phyloP scores from a whole-genome alignment of 1,139 yeast species.

The Pichia sp. region DNA sequence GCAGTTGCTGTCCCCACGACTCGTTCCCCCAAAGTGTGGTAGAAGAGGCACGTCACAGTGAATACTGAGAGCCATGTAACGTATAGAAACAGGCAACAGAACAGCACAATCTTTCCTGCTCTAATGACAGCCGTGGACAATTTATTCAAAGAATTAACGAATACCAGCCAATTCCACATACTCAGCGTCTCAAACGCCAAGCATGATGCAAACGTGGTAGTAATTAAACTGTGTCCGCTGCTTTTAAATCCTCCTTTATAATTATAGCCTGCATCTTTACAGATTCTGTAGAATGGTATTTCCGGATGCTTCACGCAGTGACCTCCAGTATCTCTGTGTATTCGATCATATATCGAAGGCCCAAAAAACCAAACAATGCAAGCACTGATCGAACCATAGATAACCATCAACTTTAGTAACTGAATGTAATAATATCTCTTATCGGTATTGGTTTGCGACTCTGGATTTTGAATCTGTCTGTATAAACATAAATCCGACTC shows the following conservation, averaged over 20 bases:
- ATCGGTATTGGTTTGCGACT: too few species aligned
- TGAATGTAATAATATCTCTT: conserved; percentile 1
- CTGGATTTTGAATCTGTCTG: too few species aligned
- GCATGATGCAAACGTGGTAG: conserved; percentile 42
- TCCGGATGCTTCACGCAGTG: conserved; percentile 26
- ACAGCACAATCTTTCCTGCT: too few species aligned
- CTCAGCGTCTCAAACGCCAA: conserved; percentile 32
- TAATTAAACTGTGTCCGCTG: conserved; percentile 57
- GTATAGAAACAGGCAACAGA: background rate
- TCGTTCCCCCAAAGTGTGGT: conserved; percentile 55
- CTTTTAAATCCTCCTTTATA: conserved; percentile 58
- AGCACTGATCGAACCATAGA: conserved; percentile 19
- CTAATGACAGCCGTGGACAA: too few species aligned
- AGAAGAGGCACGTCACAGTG: conserved; percentile 50
- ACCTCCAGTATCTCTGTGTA: conserved; percentile 37
- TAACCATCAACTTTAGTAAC: conserved; percentile 11
- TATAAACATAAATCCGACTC: conserved; percentile 3
- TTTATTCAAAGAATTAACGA: too few species aligned
- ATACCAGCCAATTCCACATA: conserved; percentile 7
- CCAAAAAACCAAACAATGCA: conserved; percentile 32
- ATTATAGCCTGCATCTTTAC: conserved; percentile 13
- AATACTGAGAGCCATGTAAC: background rate
- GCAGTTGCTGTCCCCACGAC: conserved; percentile 47
- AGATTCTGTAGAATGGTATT: conserved; percentile 17
- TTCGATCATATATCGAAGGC: conserved; percentile 37